These are phyloP conservation scores for Colletotrichum cereale DNA, from an alignment of 2,329 filamentous ascomycete species.

Conservation along the genomic window DNA sequence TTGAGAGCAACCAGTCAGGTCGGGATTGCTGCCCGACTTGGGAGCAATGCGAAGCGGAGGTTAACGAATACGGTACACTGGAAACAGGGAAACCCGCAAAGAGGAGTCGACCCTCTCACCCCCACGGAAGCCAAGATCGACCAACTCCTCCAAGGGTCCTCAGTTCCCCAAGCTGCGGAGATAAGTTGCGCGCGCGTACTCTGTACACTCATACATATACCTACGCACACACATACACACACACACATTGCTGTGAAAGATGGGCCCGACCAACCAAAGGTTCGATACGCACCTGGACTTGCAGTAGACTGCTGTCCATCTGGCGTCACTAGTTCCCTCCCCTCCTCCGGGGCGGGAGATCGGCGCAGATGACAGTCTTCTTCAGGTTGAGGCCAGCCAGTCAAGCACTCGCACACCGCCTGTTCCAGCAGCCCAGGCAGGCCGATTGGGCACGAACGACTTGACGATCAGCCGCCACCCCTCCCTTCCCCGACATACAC, in stretches of 20 bases:
- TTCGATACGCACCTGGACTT: slow-evolving; percentile 8
- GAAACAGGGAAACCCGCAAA: neutral
- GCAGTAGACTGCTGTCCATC: slow-evolving; percentile 21
- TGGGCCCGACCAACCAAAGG: neutral
- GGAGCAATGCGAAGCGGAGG: neutral
- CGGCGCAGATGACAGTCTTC: slow-evolving; percentile 31
- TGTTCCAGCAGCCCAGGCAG: slow-evolving; percentile 12
- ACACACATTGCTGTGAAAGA: neutral
- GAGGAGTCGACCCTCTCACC: neutral
- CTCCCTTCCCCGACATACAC: neutral
- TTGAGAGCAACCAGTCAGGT: neutral
- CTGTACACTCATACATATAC: neutral
- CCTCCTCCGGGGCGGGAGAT: slow-evolving; percentile 34
- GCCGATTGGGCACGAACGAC: slow-evolving; percentile 35
- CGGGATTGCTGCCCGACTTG: slow-evolving; percentile 7
- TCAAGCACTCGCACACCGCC: slow-evolving; percentile 15
- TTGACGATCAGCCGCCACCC: slow-evolving; percentile 17
- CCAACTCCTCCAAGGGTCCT: slow-evolving; percentile 3
- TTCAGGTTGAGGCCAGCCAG: neutral
- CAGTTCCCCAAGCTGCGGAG: slow-evolving; percentile 9
- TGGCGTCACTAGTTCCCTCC: slow-evolving; percentile 28
- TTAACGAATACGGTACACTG: neutral
- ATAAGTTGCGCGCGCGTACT: neutral
- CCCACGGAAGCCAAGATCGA: neutral
- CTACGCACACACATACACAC: neutral